These are phyloP conservation scores for Solanum sitiens DNA, from an alignment of 257 asterid species.

Conservation along the genomic window DNA sequence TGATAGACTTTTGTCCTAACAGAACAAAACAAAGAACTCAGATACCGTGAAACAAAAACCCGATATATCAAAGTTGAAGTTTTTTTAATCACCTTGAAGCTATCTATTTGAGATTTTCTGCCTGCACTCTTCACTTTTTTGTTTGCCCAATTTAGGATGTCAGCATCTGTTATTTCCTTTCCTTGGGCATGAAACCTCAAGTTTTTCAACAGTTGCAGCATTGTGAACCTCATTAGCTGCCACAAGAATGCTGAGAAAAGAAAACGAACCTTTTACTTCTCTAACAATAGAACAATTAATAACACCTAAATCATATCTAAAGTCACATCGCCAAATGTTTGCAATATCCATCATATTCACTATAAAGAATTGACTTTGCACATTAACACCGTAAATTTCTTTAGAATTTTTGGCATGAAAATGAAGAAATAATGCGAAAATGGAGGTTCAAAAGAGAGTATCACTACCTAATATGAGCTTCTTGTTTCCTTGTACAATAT, in stretches of 20 bases:
- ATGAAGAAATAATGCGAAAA: neutral
- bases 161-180: conserved; percentile 64
- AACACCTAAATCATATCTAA: neutral
- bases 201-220: conserved; percentile 75
- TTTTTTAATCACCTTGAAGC: conserved; percentile 56
- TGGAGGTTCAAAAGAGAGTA: neutral
- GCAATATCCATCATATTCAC: neutral
- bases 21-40: neutral
- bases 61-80: neutral
- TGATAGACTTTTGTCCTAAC: conserved; percentile 60
- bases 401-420: neutral
- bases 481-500: conserved; percentile 90
- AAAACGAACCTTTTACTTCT: neutral
- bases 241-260: conserved; percentile 55
- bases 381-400: neutral
- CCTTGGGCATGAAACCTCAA: conserved; percentile 68
- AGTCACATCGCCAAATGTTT: neutral
- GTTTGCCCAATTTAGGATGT: conserved; percentile 66
- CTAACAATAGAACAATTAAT: neutral
- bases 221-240: conserved; percentile 91
- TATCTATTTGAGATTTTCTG: conserved; percentile 58
- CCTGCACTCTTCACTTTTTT: conserved; percentile 54
- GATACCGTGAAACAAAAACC: neutral
- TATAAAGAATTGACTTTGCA: neutral
- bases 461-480: conserved; percentile 69